Evolutionary conservation across 83 land plant genomes (phyloP), one percentile per base, ranked within the genome.

Genomic region (Isoetes engelmannii): DNA sequence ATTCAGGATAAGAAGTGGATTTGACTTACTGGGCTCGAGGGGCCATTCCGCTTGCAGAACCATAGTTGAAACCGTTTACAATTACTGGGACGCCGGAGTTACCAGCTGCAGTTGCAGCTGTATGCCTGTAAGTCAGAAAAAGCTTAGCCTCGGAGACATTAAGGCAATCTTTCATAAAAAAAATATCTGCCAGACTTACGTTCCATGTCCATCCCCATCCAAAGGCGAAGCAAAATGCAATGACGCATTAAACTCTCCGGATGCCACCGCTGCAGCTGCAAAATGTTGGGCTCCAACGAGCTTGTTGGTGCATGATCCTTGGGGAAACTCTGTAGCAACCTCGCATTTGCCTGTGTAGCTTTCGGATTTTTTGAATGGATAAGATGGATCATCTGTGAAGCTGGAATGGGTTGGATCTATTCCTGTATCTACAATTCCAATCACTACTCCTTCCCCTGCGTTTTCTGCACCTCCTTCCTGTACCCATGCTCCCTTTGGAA

Each of bases 21-120:
- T 69, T 2, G 18, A 15, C 63, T 61, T 81, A 84, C 97, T 87
- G 72, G 20, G 97, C 97, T n/a, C 83, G 72, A 37, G 97, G 97
- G 4, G 97, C 97, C 77, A 87, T 87, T 4, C 97, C 97, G 72
- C 89, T 89, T 10, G 97, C 90, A 21, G 42, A 72, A 9, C 97
- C 97, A 59, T 79, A 92, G 72, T 67, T 79, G 76, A 83, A 79
- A 44, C 85, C 88, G 58, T 89, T 55, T 12, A 85, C 77, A 4
- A 83, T 64, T 18, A 92, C 97, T 4, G 85, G 87, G 50, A 85
- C 84, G 65, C 87, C 89, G 61, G 53, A 58, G 50, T 89, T 89
- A 6, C 94, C 97, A 61, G 97, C 97, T 8, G 97, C 97, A 60
- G 74, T 85, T 28, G 90, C 78, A 4, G 97, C 94, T 5, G 86